Conservation (phyloP, 108 stramenopile genomes). For the Skeletonema grethae region DNA sequence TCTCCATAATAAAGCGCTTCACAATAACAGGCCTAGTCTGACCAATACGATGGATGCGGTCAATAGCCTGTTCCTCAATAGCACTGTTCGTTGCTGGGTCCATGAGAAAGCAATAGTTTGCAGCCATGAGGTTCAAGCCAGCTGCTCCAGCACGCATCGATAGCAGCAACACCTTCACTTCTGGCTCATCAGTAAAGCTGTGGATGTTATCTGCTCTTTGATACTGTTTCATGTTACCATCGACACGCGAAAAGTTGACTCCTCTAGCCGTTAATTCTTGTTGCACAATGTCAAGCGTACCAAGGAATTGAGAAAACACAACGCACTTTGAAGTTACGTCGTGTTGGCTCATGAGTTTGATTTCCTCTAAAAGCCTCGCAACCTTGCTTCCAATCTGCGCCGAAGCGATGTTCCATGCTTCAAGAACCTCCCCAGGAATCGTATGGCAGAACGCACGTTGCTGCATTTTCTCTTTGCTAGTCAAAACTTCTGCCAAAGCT, state of each 20-base stretch:
- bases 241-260: constrained; percentile 15
- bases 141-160: constrained; percentile 32
- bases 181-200: constrained; percentile 22
- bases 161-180: constrained; percentile 18
- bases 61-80: constrained; percentile 35
- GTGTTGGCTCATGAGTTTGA: constrained; percentile 18
- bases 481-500: not conserved
- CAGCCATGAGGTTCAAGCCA: constrained; percentile 32
- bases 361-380: constrained; percentile 21
- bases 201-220: constrained; percentile 28
- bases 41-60: constrained; percentile 54
- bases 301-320: constrained; percentile 28
- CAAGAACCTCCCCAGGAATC: constrained; percentile 7
- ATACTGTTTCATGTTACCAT: constrained; percentile 35
- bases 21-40: constrained; percentile 50
- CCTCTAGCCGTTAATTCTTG: constrained; percentile 29
- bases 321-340: constrained; percentile 23
- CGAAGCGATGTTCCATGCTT: not conserved
- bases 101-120: constrained; percentile 23
- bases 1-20: constrained; percentile 28
- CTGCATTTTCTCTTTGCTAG: not conserved
- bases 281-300: constrained; percentile 16
- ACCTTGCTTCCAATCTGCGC: constrained; percentile 10
- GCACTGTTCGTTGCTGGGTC: constrained; percentile 18
- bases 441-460: constrained; percentile 10